Evolutionary conservation across 2,329 filamentous ascomycete species (phyloP).

Genomic region (Aspergillus glaucus): DNA sequence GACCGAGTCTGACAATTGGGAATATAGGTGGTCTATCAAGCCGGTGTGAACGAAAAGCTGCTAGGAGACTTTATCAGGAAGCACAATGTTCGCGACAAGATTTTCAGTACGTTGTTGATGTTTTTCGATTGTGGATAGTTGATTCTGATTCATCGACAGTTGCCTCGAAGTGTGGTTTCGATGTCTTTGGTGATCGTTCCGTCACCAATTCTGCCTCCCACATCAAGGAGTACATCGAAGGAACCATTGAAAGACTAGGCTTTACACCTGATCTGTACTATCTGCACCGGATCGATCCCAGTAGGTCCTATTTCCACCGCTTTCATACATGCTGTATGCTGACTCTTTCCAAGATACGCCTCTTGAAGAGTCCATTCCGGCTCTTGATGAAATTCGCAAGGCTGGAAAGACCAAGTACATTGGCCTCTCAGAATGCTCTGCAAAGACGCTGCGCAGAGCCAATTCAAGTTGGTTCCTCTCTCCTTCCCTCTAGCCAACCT

Average conservation of each 20-base stretch:
- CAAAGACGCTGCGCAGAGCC: slow-evolving; percentile 40
- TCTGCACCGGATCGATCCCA: slow-evolving; percentile 41
- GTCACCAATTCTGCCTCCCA: slow-evolving; percentile 44
- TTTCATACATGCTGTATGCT: neutral
- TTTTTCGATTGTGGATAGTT: neutral
- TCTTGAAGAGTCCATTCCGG: slow-evolving; percentile 43
- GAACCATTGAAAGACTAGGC: slow-evolving; percentile 44
- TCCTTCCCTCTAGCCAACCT: neutral
- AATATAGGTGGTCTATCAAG: slow-evolving; percentile 40
- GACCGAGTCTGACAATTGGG: neutral
- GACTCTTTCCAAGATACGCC: slow-evolving; percentile 30
- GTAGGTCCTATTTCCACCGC: slow-evolving; percentile 18
- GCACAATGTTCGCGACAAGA: slow-evolving; percentile 45
- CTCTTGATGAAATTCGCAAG: slow-evolving; percentile 42
- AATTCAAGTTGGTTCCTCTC: slow-evolving; percentile 32
- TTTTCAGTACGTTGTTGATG: slow-evolving; percentile 37
- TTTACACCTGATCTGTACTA: slow-evolving; percentile 45
- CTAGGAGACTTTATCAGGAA: slow-evolving; percentile 47
- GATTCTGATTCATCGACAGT: slow-evolving; percentile 23
- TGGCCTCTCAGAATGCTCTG: slow-evolving; percentile 44
- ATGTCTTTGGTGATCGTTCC: slow-evolving; percentile 27
- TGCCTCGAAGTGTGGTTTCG: slow-evolving; percentile 45
- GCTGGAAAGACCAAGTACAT: slow-evolving; percentile 46
- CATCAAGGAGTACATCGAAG: slow-evolving; percentile 45
- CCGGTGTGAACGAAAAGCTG: slow-evolving; percentile 46